Percentiles rank a stretch among this genome's conserved stretches.
Conservation (phyloP, 148 eudicot species). For the Amaranthus palmeri region DNA sequence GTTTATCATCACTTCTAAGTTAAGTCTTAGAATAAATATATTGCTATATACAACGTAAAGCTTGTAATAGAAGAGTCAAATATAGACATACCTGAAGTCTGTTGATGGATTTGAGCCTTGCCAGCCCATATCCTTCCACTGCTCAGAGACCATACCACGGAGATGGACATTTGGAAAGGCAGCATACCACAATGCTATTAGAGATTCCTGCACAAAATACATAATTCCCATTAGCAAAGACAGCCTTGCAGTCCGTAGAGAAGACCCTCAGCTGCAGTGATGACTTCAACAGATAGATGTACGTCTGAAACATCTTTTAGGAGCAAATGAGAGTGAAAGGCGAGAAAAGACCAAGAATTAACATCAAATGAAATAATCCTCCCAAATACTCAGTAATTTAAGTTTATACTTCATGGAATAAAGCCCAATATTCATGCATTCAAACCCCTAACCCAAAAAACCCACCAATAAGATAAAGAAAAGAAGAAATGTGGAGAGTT, state of each 20-base stretch:
- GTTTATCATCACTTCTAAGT: neutral
- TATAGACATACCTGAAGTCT: slow-evolving; percentile 67
- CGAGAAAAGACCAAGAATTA: too few relatives aligned
- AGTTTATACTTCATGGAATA: too few relatives aligned
- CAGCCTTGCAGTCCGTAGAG: neutral
- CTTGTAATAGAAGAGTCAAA: neutral
- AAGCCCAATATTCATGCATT: too few relatives aligned
- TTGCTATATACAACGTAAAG: neutral
- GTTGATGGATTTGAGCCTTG: slow-evolving; percentile 93
- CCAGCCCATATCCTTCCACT: slow-evolving; percentile 99
- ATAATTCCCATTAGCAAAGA: neutral
- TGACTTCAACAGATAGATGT: too few relatives aligned
- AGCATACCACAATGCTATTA: slow-evolving; percentile 61
- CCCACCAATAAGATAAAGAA: too few relatives aligned
- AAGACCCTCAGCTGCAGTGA: neutral
- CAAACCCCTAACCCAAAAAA: too few relatives aligned
- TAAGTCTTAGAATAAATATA: neutral
- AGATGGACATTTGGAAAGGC: slow-evolving; percentile 67
- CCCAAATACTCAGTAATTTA: too few relatives aligned
- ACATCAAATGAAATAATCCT: too few relatives aligned
- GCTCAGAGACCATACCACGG: slow-evolving; percentile 70
- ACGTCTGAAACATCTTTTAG: too few relatives aligned
- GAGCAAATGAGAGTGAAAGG: too few relatives aligned
- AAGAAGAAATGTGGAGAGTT: too few relatives aligned
- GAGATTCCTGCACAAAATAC: slow-evolving; percentile 55